Conservation (phyloP, 768 basidiomycete species). For the Ramaria sp. region DNA sequence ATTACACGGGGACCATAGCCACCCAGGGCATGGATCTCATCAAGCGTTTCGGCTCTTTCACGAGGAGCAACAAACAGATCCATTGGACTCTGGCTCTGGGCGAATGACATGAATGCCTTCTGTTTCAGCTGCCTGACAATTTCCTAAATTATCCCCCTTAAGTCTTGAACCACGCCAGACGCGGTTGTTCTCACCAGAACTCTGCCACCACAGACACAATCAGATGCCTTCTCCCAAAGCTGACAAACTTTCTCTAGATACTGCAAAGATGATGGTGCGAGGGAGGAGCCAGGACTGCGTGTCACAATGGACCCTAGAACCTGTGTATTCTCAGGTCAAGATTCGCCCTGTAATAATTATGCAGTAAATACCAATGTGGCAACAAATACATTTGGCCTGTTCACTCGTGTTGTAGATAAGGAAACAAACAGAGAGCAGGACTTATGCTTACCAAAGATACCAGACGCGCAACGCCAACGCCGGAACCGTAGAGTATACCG, state of each 20-base stretch:
- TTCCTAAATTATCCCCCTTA: not conserved
- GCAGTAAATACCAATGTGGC: not conserved
- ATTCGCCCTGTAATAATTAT: not conserved
- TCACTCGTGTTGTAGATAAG: not conserved
- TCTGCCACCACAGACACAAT: not conserved
- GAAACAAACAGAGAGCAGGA: no score
- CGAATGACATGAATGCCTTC: slow-evolving; percentile 6
- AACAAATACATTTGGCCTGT: slow-evolving; percentile 6
- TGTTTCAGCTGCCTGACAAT: slow-evolving; percentile 1
- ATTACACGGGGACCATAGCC: slow-evolving; percentile 1
- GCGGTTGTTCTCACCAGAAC: not conserved
- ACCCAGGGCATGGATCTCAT: slow-evolving; percentile 6
- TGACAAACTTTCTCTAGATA: slow-evolving; percentile 54
- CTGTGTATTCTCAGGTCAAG: slow-evolving; percentile 24
- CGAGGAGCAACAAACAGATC: not conserved
- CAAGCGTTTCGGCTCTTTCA: not conserved
- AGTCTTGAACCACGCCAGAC: not conserved
- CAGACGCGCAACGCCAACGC: slow-evolving; percentile 53
- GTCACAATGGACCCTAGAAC: slow-evolving; percentile 73
- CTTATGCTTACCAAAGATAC: slow-evolving; percentile 40
- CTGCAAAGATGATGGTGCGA: slow-evolving; percentile 56
- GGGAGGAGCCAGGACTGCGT: slow-evolving; percentile 59
- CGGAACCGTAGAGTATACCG: slow-evolving; percentile 41
- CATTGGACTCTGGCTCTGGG: not conserved
- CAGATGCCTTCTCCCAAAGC: slow-evolving; percentile 52